Conservation (phyloP, 176 grass and related monocot species). For the Phragmites australis region DNA sequence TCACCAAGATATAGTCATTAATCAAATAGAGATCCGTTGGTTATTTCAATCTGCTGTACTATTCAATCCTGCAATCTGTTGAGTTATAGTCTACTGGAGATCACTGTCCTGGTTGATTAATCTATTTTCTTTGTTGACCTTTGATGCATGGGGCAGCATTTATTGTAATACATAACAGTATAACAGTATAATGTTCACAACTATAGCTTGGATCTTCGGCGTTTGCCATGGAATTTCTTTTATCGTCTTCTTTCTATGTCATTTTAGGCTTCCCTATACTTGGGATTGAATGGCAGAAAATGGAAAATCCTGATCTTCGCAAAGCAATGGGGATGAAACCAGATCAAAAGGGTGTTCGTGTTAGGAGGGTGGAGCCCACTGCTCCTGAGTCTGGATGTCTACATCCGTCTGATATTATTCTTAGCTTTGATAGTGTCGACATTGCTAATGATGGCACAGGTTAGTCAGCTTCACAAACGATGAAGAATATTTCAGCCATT, state of each 20-base stretch:
- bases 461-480: conserved; percentile 15
- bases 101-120: neutral
- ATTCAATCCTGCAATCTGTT: neutral
- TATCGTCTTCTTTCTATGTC: conserved; percentile 1
- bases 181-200: neutral
- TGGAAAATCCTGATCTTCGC: conserved; percentile 98
- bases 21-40: neutral
- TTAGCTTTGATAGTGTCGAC: conserved; percentile 88
- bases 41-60: neutral
- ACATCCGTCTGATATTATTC: conserved; percentile 91
- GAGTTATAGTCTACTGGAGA: neutral
- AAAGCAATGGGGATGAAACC: conserved; percentile 94
- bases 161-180: too few species aligned
- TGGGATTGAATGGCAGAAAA: conserved; percentile 98
- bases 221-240: conserved; percentile 8
- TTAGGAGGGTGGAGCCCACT: conserved; percentile 91
- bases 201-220: neutral
- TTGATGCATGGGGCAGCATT: neutral
- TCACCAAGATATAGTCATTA: neutral
- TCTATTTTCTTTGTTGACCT: conserved; percentile 4
- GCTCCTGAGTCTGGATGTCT: conserved; percentile 78
- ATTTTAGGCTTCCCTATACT: conserved; percentile 87
- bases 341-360: conserved; percentile 91
- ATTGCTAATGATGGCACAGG: conserved; percentile 97
- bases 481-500: neutral